Conservation (phyloP, 1,284 basidiomycete species). For the Flammula alnicola region DNA sequence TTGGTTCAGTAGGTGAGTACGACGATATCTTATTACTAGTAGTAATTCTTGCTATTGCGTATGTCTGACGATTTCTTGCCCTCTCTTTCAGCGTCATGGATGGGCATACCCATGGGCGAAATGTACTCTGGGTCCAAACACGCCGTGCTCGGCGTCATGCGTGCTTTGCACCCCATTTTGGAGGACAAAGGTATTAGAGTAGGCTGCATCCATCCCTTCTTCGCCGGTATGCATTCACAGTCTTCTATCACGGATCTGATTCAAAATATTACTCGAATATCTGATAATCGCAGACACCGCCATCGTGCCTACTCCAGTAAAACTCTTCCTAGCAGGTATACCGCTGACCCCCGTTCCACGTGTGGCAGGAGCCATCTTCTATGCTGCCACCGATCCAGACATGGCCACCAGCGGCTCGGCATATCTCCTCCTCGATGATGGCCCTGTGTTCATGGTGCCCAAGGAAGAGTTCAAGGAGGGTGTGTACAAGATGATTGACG, state of each 20-base stretch:
- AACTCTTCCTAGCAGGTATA: constrained; percentile 53
- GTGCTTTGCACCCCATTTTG: constrained; percentile 45
- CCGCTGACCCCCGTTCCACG: constrained; percentile 53
- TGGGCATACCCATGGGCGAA: constrained; percentile 46
- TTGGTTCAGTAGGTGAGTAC: constrained; percentile 57
- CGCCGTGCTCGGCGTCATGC: constrained; percentile 58
- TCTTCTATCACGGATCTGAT: neutral
- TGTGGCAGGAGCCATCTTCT: constrained; percentile 56
- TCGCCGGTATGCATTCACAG: constrained; percentile 48
- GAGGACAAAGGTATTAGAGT: constrained; percentile 47
- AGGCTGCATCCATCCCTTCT: constrained; percentile 56
- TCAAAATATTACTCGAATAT: constrained; percentile 2
- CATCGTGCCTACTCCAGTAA: constrained; percentile 46
- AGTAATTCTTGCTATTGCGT: neutral
- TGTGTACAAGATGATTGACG: constrained; percentile 54
- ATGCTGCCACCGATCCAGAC: constrained; percentile 54
- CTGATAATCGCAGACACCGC: constrained; percentile 44
- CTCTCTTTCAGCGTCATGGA: constrained; percentile 50
- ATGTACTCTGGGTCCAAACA: constrained; percentile 59
- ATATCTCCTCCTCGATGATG: constrained; percentile 54
- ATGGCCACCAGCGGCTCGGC: constrained; percentile 48
- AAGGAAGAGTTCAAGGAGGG: constrained; percentile 53
- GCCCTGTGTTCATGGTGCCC: constrained; percentile 50
- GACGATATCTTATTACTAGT: no score
- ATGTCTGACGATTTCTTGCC: constrained; percentile 5